These are phyloP conservation scores for Sicyos edulis DNA, from an alignment of 306 rosid species.

Conservation along the genomic window DNA sequence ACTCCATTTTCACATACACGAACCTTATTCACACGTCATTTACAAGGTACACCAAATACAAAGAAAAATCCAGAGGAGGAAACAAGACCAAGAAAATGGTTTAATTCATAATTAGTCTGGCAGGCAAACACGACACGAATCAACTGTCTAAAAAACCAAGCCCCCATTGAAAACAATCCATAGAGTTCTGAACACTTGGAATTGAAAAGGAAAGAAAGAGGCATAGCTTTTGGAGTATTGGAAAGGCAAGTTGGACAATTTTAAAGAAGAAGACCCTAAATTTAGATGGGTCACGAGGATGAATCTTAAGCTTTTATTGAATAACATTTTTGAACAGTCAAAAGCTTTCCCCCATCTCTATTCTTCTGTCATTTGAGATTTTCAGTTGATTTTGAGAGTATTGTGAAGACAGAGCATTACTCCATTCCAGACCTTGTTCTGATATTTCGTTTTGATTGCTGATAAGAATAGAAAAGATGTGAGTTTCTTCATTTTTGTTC, in stretches of 20 bases:
- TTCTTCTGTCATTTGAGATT: neutral
- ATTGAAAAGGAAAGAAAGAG: neutral
- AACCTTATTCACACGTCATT: neutral
- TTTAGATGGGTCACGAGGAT: constrained; percentile 13
- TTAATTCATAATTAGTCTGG: neutral
- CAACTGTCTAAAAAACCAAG: neutral
- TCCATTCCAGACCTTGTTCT: neutral
- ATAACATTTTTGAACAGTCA: neutral
- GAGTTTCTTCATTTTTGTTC: neutral
- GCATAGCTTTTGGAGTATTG: neutral
- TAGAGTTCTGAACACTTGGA: neutral
- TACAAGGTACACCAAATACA: neutral
- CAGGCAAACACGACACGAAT: neutral
- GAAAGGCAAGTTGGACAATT: constrained; percentile 9
- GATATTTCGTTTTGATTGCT: neutral
- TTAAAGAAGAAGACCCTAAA: neutral
- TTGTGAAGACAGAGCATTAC: neutral
- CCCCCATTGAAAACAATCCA: neutral
- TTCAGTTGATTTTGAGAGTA: neutral
- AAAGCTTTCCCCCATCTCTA: constrained; percentile 1
- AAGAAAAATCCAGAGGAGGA: neutral
- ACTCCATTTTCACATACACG: neutral
- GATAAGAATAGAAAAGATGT: neutral
- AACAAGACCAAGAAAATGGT: neutral
- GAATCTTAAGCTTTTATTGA: neutral